Base-by-base conservation (phyloP, 2,329 filamentous ascomycete species). In the Coleophoma crateriformis region DNA sequence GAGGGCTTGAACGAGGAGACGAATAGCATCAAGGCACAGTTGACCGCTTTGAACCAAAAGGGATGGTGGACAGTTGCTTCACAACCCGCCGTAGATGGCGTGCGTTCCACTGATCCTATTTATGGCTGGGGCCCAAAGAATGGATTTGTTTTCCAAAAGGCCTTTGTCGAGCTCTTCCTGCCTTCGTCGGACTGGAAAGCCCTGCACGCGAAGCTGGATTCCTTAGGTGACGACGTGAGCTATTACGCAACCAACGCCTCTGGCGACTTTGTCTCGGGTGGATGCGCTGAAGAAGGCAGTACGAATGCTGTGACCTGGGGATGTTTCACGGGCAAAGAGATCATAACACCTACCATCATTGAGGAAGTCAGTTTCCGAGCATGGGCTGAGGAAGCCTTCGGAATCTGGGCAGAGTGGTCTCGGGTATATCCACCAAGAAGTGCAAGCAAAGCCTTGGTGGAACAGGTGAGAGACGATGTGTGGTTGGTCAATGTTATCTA, bases 261-360 rank as follows among this genome's bases (percentile, higher is more conserved):
- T 2, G 88, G 89, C n/a, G 86, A 89, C 51, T 95, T 94, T 63
- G 75, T 84, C 51, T 87, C 87, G 13, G 89, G 84, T 10, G 27
- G 17, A 17, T 33, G 45, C 19, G 33, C 33, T 2, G 64, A 53
- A 56, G 46, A 47, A 19, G 53, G 89, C 88, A 46, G 95, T 60
- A 92, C 95, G 32, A 96, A 97, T 63, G 90, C 92, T 0, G 94
- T 99, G 2, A 99, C 94, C 0, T 97, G 92, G 92, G 92, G 92
- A 46, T 89, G 90, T 1, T 97, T 97, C 70, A 87, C 88, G 0
- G 90, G 90, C 39, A 96, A 96, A 71, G 92, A 97, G 68, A 97
- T 97, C 64, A 81, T 95, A 50, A 95, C 91, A 19, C 92, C 92
- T 3, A 97, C 92, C 2, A 97, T 97, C 63, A 95, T 97, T 61